Evolutionary conservation across 2,329 filamentous ascomycete genomes (phyloP).

Genomic region (Exophiala phaeomuriformis): DNA sequence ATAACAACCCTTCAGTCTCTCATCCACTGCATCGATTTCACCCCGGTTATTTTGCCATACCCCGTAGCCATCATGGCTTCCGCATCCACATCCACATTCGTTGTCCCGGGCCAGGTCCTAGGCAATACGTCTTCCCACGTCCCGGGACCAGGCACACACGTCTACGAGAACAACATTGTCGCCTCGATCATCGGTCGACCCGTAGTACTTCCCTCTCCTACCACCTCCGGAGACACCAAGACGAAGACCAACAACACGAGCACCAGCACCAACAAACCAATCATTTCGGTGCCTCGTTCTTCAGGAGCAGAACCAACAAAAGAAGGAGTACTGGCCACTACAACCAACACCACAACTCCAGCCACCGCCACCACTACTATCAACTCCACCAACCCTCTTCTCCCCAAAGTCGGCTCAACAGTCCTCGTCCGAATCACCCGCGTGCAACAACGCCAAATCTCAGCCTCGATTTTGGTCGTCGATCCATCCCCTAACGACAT

Average conservation of each 20-base stretch:
- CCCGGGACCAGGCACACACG: conserved; percentile 76
- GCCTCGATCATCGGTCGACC: conserved; percentile 75
- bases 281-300: conserved; percentile 30
- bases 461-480: conserved; percentile 78
- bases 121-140: conserved; percentile 60
- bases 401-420: conserved; percentile 67
- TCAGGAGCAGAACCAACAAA: conserved; percentile 32
- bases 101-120: conserved; percentile 66
- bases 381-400: no score
- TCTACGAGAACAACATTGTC: conserved; percentile 66
- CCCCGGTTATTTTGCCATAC: no score
- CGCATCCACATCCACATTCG: not conserved
- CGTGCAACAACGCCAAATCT: conserved; percentile 76
- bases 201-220: no score
- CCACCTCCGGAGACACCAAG: conserved; percentile 36
- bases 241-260: not conserved
- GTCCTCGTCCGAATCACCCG: conserved; percentile 82
- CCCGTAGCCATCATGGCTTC: no score
- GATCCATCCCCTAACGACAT: conserved; percentile 38
- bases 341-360: no score
- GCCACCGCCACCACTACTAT: no score
- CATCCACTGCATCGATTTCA: no score
- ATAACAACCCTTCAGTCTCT: no score
- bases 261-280: conserved; percentile 29
- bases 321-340: no score